These are phyloP conservation scores for Fraxinus paxiana DNA, from an alignment of 305 asterid species.

Conservation along the genomic window DNA sequence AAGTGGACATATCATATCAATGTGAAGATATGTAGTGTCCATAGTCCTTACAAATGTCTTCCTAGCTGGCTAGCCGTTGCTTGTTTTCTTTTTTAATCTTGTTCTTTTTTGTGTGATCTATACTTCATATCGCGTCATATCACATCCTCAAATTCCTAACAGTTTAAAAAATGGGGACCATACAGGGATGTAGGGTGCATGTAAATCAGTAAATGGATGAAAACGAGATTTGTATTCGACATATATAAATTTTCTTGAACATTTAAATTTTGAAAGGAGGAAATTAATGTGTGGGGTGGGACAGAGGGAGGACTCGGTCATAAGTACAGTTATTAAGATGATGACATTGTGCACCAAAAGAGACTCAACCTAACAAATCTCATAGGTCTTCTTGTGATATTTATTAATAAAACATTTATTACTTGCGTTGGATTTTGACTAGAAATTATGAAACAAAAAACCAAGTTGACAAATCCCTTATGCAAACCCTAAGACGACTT, in stretches of 20 bases:
- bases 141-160: too few relatives aligned
- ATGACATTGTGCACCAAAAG: constrained; percentile 9
- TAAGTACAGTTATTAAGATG: neutral
- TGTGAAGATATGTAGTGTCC: too few relatives aligned
- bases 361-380: constrained; percentile 22
- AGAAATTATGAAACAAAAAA: constrained; percentile 24
- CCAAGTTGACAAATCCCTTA: constrained; percentile 28
- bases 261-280: neutral
- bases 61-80: too few relatives aligned
- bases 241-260: neutral
- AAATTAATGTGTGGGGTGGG: neutral
- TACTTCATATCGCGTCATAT: too few relatives aligned
- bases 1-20: too few relatives aligned
- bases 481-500: constrained; percentile 18
- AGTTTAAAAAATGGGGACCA: neutral
- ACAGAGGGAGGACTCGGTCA: constrained; percentile 28
- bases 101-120: too few relatives aligned
- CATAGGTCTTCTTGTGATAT: constrained; percentile 9
- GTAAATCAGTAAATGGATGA: neutral
- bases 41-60: too few relatives aligned
- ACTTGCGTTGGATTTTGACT: constrained; percentile 25
- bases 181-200: neutral
- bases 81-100: too few relatives aligned
- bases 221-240: neutral
- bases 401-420: neutral